A percentile compares a stretch with the other conserved stretches of the same genome.
These are phyloP conservation scores for Aspergillus felis DNA, from an alignment of 2,329 filamentous ascomycete genomes.

Conservation along the genomic window DNA sequence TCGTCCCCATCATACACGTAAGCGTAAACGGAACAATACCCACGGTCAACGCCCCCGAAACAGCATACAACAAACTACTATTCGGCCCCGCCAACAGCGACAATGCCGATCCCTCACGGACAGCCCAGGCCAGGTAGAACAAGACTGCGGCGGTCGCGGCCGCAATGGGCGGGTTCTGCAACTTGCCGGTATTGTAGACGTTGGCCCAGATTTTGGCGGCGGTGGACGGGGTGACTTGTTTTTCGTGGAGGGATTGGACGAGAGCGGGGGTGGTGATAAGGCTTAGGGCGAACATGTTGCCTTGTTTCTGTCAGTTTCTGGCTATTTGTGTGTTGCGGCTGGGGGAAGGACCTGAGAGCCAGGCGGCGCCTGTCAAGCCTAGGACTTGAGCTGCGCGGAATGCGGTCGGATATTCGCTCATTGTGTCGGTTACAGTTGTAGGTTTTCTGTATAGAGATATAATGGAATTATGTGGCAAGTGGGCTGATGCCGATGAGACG, in stretches of 20 bases:
- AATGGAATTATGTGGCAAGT: background rate
- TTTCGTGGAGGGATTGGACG: constrained; percentile 12
- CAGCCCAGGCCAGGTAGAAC: constrained; percentile 27
- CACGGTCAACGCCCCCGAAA: constrained; percentile 26
- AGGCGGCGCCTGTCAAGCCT: constrained; percentile 27
- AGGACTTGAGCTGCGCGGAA: constrained; percentile 25
- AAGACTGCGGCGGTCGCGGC: constrained; percentile 17
- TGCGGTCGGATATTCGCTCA: constrained; percentile 8
- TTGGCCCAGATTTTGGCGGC: constrained; percentile 16
- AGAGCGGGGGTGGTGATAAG: constrained; percentile 22
- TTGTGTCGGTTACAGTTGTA: constrained; percentile 4
- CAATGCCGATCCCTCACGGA: constrained; percentile 13
- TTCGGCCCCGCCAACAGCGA: constrained; percentile 9
- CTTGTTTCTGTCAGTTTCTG: constrained; percentile 11
- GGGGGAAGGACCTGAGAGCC: constrained; percentile 17
- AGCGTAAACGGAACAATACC: constrained; percentile 34
- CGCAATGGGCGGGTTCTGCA: constrained; percentile 24
- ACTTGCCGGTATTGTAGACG: constrained; percentile 20
- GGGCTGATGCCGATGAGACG: too few species aligned
- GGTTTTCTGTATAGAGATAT: background rate
- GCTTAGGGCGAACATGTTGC: constrained; percentile 27
- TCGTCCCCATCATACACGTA: constrained; percentile 25
- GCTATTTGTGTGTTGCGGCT: background rate
- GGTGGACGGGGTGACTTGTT: constrained; percentile 4
- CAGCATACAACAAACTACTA: constrained; percentile 19